Evolutionary conservation across 2,329 filamentous ascomycete species (phyloP), one percentile per base, ranked within the genome.

Genomic region (Diaporthe amygdali): DNA sequence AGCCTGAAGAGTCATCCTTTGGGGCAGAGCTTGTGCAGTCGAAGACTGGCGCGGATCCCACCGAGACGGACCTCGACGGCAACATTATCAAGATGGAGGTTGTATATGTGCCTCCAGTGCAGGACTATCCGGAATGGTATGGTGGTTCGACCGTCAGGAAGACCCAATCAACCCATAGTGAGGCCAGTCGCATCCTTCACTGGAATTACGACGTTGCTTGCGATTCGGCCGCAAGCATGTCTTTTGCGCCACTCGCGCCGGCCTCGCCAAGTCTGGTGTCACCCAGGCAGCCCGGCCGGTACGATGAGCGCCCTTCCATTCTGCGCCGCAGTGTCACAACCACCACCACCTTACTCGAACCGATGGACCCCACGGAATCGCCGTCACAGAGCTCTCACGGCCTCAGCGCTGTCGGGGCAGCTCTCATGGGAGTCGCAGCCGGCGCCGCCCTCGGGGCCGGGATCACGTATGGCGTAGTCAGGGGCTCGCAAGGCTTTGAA

Each of bases 51-150:
- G 25, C 32, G 2, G 68, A 59, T 20, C 30, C 66, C 20, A 27
- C 41, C 27, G 68, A 56, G 34, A 87, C 90, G 72, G 94, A 97
- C 81, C 87, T 94, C 68, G 94, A 97, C 82, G 93, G 93, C 64
- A 97, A 97, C 83, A 93, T 89, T 76, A 68, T 63, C 59, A 63
- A 17, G 41, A 91, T 97, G 78, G 93, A 96, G 78, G 92, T 94
- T 37, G 89, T 95, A 63, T 93, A 90, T 79, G 85, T 85, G 10
- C 79, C 80, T 15, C 78, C 79, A 47, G 75, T 76, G 49, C 66
- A 69, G 49, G 80, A 80, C 41, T 82, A 84, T 64, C 76, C 80
- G 32, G 74, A 81, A 7, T 75, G 78, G 67, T 79, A 83, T 74
- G 74, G 70, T 41, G 80, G 81, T 27, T 78, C 81, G 17, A 79